Base-by-base conservation (phyloP, 495 filamentous ascomycete species). In the Niebla homalea region DNA sequence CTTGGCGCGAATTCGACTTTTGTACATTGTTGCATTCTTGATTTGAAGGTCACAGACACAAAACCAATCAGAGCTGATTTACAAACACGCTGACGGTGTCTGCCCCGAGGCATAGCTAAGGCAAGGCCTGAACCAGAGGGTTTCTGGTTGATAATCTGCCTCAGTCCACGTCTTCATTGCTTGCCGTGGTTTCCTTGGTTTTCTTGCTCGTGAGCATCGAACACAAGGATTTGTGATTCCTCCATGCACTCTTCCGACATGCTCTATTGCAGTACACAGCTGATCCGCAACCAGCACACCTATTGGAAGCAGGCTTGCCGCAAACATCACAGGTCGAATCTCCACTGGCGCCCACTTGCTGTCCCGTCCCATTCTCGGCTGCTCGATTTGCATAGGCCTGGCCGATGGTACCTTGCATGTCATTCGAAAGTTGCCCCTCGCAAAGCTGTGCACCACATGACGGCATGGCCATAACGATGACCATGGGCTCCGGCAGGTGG, bases 231-330 rank as follows among this genome's bases (percentile, higher is more conserved):
- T 45, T 56, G 48, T 56, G 53, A 7, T 5, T 36, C 32, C 47
- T 51, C 53, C 53, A 56, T 0, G n/a, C 53, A 26, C 8, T 18
- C 38, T 32, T 44, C 37, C 52, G 53, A 49, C 53, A 56, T 40
- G 20, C 49, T 44, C 48, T 52, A 4, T 49, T 25, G 29, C 53
- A 56, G 19, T 56, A 56, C 8, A 44, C 48, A 36, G 52, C 53
- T n/a, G 15, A 37, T 23, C 49, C 49, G 43, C 49, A 56, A 16
- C 53, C 43, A 16, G 25, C 38, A 52, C 53, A 56, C 10, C 48
- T 36, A 22, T 52, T 56, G 14, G 20, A 43, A 26, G 48, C 49
- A n/a, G 18, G 22, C 26, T 22, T 40, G 2, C 45, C 43, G 37
- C 53, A 56, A 12, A 10, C 21, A 10, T 32, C 36, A 38, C 53